These are phyloP conservation scores for Polyporus tsugae DNA, from an alignment of 1,284 basidiomycete genomes.

Conservation along the genomic window DNA sequence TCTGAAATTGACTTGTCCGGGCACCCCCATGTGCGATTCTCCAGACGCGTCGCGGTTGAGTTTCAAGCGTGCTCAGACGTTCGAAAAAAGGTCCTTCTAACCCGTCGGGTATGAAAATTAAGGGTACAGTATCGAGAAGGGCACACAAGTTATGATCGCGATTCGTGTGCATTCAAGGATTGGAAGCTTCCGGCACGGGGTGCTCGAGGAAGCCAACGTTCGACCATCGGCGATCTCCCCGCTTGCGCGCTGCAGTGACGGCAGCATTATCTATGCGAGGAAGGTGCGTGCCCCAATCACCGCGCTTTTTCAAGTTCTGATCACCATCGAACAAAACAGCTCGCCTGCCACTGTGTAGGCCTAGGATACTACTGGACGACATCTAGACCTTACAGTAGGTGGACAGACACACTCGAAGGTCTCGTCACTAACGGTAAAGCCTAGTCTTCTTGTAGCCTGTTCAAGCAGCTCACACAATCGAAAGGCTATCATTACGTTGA, in stretches of 20 bases:
- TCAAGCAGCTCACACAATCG: not conserved
- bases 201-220: not conserved
- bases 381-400: too few relatives aligned
- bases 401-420: not conserved
- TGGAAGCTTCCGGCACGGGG: not conserved
- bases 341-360: too few relatives aligned
- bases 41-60: slow-evolving; percentile 4
- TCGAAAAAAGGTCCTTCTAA: not conserved
- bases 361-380: too few relatives aligned
- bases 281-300: not conserved
- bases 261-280: slow-evolving; percentile 16
- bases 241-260: not conserved
- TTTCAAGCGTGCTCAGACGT: not conserved
- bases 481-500: too few relatives aligned
- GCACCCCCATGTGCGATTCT: not conserved
- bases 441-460: not conserved
- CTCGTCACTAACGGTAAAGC: not conserved
- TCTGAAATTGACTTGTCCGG: not conserved
- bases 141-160: not conserved
- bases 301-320: not conserved
- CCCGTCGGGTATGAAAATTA: too few relatives aligned
- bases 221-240: too few relatives aligned
- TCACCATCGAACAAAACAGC: not conserved
- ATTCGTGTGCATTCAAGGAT: not conserved
- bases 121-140: too few relatives aligned